Conservation (phyloP, 2,329 filamentous ascomycete species). For the Neocucurbitaria cava region DNA sequence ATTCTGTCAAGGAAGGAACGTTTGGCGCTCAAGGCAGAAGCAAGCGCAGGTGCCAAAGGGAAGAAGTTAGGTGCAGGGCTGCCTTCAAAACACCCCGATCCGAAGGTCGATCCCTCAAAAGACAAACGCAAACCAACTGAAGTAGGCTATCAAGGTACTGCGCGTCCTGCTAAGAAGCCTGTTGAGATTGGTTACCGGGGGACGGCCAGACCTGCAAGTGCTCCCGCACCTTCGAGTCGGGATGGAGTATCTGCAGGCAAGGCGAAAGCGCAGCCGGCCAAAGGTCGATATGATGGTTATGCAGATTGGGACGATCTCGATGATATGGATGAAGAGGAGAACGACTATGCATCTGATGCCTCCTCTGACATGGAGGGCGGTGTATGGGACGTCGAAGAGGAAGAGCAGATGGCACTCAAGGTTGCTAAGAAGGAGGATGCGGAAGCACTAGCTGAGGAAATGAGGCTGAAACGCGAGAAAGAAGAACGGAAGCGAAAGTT, state of each 20-base stretch:
- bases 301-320: conserved; percentile 49
- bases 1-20: conserved; percentile 67
- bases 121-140: conserved; percentile 49
- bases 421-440: conserved; percentile 73
- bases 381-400: conserved; percentile 73
- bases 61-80: conserved; percentile 37
- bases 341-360: conserved; percentile 68
- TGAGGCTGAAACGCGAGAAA: conserved; percentile 45
- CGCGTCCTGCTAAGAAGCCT: conserved; percentile 49
- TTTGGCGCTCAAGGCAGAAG: conserved; percentile 53
- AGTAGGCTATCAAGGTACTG: conserved; percentile 57
- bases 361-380: conserved; percentile 83
- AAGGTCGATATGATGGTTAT: conserved; percentile 49
- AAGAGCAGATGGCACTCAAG: conserved; percentile 69
- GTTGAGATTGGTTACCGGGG: conserved; percentile 48
- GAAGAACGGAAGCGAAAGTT: conserved; percentile 47
- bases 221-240: conserved; percentile 31
- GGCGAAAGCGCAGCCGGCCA: conserved; percentile 35
- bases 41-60: conserved; percentile 45
- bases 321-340: conserved; percentile 64
- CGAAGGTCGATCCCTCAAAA: conserved; percentile 36
- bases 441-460: conserved; percentile 66
- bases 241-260: conserved; percentile 34
- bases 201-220: conserved; percentile 39
- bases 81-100: conserved; percentile 18